Conservation (phyloP, 768 basidiomycete genomes). For the Leucogyrophana mollusca region DNA sequence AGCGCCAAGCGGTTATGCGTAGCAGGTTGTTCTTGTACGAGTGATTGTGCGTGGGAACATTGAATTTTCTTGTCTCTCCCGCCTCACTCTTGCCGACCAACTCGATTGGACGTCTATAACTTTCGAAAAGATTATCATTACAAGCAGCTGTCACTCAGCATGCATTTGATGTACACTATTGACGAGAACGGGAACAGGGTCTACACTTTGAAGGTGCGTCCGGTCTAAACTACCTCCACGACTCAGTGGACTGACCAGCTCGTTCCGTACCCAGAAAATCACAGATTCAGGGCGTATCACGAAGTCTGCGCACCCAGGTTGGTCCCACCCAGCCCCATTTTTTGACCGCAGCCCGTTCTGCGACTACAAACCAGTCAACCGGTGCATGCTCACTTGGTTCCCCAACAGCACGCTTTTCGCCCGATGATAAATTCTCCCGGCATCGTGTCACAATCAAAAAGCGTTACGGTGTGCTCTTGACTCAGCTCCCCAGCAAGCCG, state of each 20-base stretch:
- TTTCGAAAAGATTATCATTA: too few species aligned
- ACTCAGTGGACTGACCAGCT: background rate
- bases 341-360: background rate
- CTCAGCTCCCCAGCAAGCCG: slow-evolving; percentile 87
- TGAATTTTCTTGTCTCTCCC: too few species aligned
- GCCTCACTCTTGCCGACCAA: too few species aligned
- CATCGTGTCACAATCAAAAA: slow-evolving; percentile 98
- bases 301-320: slow-evolving; percentile 97
- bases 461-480: slow-evolving; percentile 83
- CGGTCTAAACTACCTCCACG: background rate
- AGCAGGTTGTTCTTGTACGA: too few species aligned
- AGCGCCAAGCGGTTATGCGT: too few species aligned
- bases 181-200: slow-evolving; percentile 76
- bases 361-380: too few species aligned
- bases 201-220: slow-evolving; percentile 87
- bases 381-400: background rate
- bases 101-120: too few species aligned
- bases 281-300: slow-evolving; percentile 81
- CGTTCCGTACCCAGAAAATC: slow-evolving; percentile 60
- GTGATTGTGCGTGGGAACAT: too few species aligned
- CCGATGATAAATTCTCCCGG: slow-evolving; percentile 98
- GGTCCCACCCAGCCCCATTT: slow-evolving; percentile 15
- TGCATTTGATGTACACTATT: slow-evolving; percentile 97
- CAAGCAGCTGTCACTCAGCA: slow-evolving; percentile 29
- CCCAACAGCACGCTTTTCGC: slow-evolving; percentile 89